These are phyloP conservation scores for Cenchrus fungigraminus DNA, from an alignment of 176 grass and related monocot species.

Conservation along the genomic window DNA sequence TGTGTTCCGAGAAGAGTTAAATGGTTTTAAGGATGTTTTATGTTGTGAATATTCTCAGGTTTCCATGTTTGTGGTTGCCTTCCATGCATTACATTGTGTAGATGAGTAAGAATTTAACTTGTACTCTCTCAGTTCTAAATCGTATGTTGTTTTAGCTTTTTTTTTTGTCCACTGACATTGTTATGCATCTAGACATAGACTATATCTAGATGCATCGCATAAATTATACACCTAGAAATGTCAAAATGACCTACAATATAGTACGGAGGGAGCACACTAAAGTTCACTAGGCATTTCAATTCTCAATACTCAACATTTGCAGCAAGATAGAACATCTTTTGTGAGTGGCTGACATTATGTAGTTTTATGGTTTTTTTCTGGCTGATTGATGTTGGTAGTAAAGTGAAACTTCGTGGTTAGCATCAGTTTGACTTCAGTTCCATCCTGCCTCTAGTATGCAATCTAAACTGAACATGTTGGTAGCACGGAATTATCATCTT, in stretches of 20 bases:
- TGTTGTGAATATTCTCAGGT: background rate
- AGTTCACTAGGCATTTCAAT: background rate
- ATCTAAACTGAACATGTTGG: background rate
- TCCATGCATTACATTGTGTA: background rate
- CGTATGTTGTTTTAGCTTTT: too few species aligned
- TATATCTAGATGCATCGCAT: too few species aligned
- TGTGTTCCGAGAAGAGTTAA: constrained; percentile 1
- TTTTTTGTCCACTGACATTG: too few species aligned
- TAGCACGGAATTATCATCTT: background rate
- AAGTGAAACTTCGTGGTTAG: constrained; percentile 1
- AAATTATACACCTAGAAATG: too few species aligned
- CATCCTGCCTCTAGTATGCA: background rate
- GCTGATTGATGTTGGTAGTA: background rate
- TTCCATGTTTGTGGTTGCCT: constrained; percentile 10
- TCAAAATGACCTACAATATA: too few species aligned
- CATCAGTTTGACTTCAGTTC: background rate
- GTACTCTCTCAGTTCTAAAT: background rate
- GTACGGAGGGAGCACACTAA: background rate
- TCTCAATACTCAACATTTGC: too few species aligned
- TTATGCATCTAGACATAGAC: too few species aligned
- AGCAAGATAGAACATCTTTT: too few species aligned
- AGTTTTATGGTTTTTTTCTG: background rate
- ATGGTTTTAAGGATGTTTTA: background rate
- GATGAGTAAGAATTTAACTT: background rate
- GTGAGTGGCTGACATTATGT: background rate